Evolutionary conservation across 2,329 filamentous ascomycete genomes (phyloP).

Genomic region (Cordyceps farinosa): DNA sequence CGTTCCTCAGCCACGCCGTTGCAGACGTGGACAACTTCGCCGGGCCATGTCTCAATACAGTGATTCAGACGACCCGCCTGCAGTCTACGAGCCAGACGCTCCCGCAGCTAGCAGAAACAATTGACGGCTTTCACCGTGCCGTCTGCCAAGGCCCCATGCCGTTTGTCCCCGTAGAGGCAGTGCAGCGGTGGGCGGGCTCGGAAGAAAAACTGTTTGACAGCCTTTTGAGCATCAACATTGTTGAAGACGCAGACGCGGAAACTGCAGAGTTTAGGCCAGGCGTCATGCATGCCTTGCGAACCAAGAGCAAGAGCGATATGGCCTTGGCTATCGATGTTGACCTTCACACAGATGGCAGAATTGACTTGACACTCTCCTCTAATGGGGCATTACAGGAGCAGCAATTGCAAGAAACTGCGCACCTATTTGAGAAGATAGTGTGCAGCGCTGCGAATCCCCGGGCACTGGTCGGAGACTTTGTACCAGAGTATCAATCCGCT

Average conservation of each 20-base stretch:
- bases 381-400: too few species aligned
- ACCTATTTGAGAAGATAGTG: constrained; percentile 21
- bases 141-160: constrained; percentile 24
- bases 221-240: constrained; percentile 20
- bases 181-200: constrained; percentile 24
- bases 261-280: neutral
- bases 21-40: constrained; percentile 9
- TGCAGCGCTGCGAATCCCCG: constrained; percentile 6
- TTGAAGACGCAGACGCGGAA: neutral
- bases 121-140: constrained; percentile 20
- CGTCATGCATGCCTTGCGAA: constrained; percentile 19
- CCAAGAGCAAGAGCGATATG: constrained; percentile 20
- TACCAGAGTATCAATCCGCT: neutral
- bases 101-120: constrained; percentile 16
- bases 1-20: constrained; percentile 17
- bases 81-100: constrained; percentile 13
- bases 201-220: constrained; percentile 25
- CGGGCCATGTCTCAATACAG: constrained; percentile 25
- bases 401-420: neutral
- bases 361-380: constrained; percentile 20
- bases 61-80: constrained; percentile 21
- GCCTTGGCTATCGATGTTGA: constrained; percentile 24
- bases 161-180: constrained; percentile 21
- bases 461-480: constrained; percentile 19
- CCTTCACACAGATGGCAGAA: constrained; percentile 21